Evolutionary conservation across 2,329 filamentous ascomycete genomes (phyloP), one percentile per base, ranked within the genome.

Genomic region (Calonectria montana): DNA sequence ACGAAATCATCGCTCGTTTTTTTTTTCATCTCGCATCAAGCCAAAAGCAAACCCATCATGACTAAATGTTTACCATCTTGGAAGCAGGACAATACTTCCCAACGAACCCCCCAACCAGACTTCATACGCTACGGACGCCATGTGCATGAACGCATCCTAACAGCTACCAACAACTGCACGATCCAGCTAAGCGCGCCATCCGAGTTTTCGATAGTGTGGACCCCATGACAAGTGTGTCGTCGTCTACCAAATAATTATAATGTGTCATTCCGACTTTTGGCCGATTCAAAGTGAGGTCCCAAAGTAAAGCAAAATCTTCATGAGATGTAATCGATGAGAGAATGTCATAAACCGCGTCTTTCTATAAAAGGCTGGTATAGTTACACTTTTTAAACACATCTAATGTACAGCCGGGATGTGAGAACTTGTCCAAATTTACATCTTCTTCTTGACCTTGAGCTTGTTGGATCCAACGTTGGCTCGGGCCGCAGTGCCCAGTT

Each of bases 401-500:
- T 80, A 80, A 71, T 79, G 73, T 80, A 80, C 78, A 80, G 68
- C 72, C 65, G 67, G 66, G 55, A 37, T 31, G 65, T 29, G 68
- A 55, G 53, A 59, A 47, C 27, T 39, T 59, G 39, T 67, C 62
- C 48, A 72, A 61, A 55, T 74, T 71, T 79, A 82, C 77, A 79
- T 81, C 77, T 79, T 84, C 80, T 81, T 84, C 79, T 81, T 84
- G 39, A 77, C 71, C 59, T 77, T 82, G 12, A 82, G 79, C 74
- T 86, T 82, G 75, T 78, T 80, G n/a, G 80, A 84, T 39, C 77
- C 83, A 78, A 92, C 77, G 80, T 98, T 98, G 39, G 94, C 93
- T 85, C 97, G 90, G 29, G 94, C 90, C 31, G 91, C 89, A 41
- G 96, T 94, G 73, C 91, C 95, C 77, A 92, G 84, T 89, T 95